phyloP scores from a whole-genome alignment of 805 yeast species.

The Candida sphagnicola region DNA sequence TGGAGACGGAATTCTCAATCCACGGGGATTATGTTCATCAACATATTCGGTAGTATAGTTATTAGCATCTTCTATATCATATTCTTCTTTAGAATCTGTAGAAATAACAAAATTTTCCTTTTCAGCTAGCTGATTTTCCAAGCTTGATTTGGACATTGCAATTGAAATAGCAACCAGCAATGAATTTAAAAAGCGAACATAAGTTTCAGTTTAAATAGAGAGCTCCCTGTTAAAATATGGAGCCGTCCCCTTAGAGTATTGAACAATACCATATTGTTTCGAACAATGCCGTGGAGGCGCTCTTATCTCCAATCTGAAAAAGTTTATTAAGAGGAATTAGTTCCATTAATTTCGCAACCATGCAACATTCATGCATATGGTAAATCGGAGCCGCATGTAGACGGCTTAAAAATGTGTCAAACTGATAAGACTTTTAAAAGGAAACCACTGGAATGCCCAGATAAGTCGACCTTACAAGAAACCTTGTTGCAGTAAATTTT shows the following conservation, averaged over 20 bases:
- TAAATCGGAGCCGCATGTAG: not conserved
- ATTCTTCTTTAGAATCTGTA: slow-evolving; percentile 9
- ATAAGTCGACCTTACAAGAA: too few species aligned
- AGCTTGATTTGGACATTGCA: not conserved
- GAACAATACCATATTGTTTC: not conserved
- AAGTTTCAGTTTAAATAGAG: too few species aligned
- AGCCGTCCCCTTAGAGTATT: not conserved
- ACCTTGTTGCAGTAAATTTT: too few species aligned
- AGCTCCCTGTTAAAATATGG: not conserved
- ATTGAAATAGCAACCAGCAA: not conserved
- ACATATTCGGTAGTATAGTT: slow-evolving; percentile 19
- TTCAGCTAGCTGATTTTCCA: not conserved
- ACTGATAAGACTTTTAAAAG: too few species aligned
- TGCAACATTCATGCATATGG: not conserved
- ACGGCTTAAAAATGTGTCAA: not conserved
- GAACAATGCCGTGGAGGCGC: too few species aligned
- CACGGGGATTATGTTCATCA: slow-evolving; percentile 34
- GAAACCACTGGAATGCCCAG: too few species aligned
- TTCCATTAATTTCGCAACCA: not conserved
- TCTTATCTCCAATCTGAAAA: not conserved
- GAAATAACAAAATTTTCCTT: not conserved
- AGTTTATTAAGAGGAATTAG: not conserved
- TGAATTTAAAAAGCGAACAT: too few species aligned
- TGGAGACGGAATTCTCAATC: slow-evolving; percentile 32
- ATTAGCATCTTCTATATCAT: slow-evolving; percentile 19